These are phyloP conservation scores for Suillus clintonianus DNA, from an alignment of 768 basidiomycete species.

Conservation along the genomic window DNA sequence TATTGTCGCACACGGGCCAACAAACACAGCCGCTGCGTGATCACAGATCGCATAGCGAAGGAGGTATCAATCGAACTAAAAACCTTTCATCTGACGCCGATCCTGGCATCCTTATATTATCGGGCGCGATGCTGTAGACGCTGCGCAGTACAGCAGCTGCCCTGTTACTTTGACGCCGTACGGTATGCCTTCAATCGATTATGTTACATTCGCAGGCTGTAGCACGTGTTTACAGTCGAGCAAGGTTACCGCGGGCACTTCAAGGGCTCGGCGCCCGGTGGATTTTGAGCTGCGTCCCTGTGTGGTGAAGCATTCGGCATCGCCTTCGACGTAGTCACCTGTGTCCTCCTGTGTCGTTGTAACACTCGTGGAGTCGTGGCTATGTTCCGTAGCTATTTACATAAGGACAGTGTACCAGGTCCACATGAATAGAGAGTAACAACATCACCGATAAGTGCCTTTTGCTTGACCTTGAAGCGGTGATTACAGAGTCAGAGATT, in stretches of 20 bases:
- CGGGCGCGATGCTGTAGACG: background rate
- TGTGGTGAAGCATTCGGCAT: background rate
- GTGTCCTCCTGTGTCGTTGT: background rate
- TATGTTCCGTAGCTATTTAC: background rate
- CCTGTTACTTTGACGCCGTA: background rate
- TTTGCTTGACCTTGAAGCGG: background rate
- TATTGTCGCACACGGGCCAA: background rate
- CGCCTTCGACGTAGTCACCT: background rate
- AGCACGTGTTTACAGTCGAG: background rate
- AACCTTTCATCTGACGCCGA: background rate
- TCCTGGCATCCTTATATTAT: background rate
- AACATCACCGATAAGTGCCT: background rate
- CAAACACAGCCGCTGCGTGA: background rate
- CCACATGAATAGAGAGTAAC: background rate
- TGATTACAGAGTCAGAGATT: background rate
- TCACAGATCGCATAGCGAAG: background rate
- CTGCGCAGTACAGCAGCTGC: background rate
- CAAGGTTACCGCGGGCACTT: background rate
- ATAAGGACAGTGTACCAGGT: background rate
- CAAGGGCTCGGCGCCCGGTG: background rate
- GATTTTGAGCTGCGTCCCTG: background rate
- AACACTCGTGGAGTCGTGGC: background rate
- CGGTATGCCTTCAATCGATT: background rate
- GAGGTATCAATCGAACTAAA: background rate
- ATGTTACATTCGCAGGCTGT: background rate